phyloP scores from a whole-genome alignment of 2,329 filamentous ascomycete genomes.

The Penicillium verrucosum region DNA sequence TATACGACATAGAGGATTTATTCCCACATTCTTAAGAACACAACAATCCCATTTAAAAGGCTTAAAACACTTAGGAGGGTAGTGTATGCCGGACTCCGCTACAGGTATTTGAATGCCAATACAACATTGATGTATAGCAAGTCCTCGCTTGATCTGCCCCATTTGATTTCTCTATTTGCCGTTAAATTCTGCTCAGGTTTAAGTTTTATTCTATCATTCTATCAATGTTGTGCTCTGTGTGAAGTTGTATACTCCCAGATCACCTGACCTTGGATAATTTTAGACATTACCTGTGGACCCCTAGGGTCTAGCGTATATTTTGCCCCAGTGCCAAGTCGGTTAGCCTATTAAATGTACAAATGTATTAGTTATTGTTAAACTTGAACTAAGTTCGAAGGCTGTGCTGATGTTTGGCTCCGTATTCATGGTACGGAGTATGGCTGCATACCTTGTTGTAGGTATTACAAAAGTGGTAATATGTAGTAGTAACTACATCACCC shows the following conservation, averaged over 20 bases:
- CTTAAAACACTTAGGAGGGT: not conserved
- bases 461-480: too few relatives aligned
- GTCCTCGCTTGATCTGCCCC: not conserved
- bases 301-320: not conserved
- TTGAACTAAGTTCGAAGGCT: not conserved
- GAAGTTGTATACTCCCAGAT: not conserved
- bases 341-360: not conserved
- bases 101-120: not conserved
- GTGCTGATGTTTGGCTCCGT: not conserved
- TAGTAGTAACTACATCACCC: too few relatives aligned
- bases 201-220: not conserved
- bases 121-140: not conserved
- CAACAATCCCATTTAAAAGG: not conserved
- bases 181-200: not conserved
- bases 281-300: not conserved
- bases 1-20: not conserved
- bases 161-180: not conserved
- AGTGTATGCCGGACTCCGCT: not conserved
- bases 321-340: not conserved
- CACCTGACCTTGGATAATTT: not conserved
- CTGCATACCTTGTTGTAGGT: too few relatives aligned
- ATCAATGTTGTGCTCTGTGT: too few relatives aligned
- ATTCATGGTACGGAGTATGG: not conserved
- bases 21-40: conserved; percentile 17
- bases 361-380: not conserved